Evolutionary conservation across 768 basidiomycete genomes (phyloP).

Genomic region (Pulveroboletus sp.): DNA sequence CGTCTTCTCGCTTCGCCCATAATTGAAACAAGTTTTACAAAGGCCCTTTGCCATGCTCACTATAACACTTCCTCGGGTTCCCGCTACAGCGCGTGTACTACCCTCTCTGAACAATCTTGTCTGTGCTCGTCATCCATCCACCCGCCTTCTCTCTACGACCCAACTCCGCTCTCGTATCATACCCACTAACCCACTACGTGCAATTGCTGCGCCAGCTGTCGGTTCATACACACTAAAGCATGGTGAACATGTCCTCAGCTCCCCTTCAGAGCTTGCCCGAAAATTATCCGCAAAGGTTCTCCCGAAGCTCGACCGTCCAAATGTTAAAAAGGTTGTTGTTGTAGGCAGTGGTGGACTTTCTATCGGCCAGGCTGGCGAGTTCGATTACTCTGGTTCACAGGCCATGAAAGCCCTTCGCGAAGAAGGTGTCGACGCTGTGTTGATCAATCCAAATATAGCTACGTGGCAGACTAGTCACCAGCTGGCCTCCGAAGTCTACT

Average conservation of each 20-base stretch:
- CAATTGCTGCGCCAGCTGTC: conserved; percentile 72
- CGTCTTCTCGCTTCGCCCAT: conserved; percentile 24
- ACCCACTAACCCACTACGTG: conserved; percentile 52
- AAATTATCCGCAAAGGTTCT: conserved; percentile 92
- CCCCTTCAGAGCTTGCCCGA: conserved; percentile 91
- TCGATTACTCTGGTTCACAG: conserved; percentile 99
- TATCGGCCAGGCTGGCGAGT: conserved; percentile 99
- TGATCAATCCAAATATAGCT: conserved; percentile 98
- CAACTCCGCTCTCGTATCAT: conserved; percentile 34
- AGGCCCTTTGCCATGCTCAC: conserved; percentile 10
- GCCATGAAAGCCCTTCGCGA: conserved; percentile 97
- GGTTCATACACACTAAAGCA: conserved; percentile 63
- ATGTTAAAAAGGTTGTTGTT: conserved; percentile 92
- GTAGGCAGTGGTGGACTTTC: conserved; percentile 94
- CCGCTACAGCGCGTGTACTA: conserved; percentile 7
- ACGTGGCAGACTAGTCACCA: conserved; percentile 99
- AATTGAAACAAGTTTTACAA: conserved; percentile 9
- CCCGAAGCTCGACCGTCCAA: conserved; percentile 83
- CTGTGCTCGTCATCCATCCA: conserved; percentile 17
- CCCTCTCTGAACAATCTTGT: conserved; percentile 16
- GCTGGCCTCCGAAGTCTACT: conserved; percentile 95
- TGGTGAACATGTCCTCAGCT: conserved; percentile 75
- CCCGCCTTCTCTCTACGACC: conserved; percentile 51
- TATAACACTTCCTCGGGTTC: conserved; percentile 7
- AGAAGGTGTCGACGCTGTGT: conserved; percentile 88